Percentiles rank a stretch among this genome's conserved stretches.
Evolutionary conservation across 495 filamentous ascomycete species (phyloP).

Genomic region (Hypoxylon rickii): DNA sequence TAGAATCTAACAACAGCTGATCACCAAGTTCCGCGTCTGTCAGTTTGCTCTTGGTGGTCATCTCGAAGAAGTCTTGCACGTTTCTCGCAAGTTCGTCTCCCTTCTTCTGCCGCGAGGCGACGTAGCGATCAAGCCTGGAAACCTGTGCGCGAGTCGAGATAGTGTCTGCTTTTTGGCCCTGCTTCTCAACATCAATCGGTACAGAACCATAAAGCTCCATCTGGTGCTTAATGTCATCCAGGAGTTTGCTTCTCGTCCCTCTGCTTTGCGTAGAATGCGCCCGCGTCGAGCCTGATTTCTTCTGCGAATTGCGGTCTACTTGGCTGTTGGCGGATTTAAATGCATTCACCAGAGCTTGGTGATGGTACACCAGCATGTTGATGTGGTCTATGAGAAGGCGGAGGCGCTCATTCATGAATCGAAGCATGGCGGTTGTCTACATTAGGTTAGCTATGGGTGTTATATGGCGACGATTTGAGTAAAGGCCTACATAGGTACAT

Average conservation of each 20-base stretch:
- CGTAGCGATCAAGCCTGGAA: conserved; percentile 28
- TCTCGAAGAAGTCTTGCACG: conserved; percentile 33
- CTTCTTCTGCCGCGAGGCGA: conserved; percentile 27
- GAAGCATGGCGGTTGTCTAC: conserved; percentile 30
- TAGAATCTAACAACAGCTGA: conserved; percentile 33
- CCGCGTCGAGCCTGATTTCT: not conserved
- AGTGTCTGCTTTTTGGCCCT: not conserved
- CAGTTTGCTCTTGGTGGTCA: conserved; percentile 15
- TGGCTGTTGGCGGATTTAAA: conserved; percentile 12
- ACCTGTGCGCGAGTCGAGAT: conserved; percentile 4
- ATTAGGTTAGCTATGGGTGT: conserved; percentile 1
- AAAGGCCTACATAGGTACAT: conserved; percentile 28
- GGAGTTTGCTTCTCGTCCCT: conserved; percentile 1
- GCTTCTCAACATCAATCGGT: conserved; percentile 17
- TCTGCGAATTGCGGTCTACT: not conserved
- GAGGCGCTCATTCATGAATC: conserved; percentile 38
- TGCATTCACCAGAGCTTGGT: conserved; percentile 18
- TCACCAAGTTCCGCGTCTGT: conserved; percentile 31
- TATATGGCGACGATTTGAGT: not conserved
- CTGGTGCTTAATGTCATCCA: conserved; percentile 20
- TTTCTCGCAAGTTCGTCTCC: conserved; percentile 31
- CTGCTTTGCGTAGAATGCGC: not conserved
- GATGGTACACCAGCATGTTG: conserved; percentile 29
- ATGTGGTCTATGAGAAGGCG: conserved; percentile 22
- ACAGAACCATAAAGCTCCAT: conserved; percentile 36